Evolutionary conservation across 345 rosid genomes (phyloP).

Genomic region (Mangifera indica): DNA sequence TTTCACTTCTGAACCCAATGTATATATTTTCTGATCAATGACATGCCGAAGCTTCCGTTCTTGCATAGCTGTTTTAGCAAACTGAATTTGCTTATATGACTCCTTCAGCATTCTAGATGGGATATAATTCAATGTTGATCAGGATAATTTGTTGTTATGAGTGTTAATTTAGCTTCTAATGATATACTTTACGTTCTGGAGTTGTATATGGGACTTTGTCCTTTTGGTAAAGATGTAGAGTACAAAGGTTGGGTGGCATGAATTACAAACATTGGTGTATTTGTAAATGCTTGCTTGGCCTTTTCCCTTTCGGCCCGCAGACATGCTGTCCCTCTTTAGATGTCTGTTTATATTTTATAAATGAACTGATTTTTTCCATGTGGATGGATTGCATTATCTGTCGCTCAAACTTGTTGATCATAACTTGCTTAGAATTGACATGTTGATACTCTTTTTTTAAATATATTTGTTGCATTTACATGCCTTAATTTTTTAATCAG

Average conservation of each 20-base stretch:
- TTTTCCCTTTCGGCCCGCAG: slow-evolving; percentile 25
- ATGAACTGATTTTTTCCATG: slow-evolving; percentile 16
- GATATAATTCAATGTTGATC: slow-evolving; percentile 15
- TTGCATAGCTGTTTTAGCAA: neutral
- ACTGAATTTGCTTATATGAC: slow-evolving; percentile 10
- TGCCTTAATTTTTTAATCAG: neutral
- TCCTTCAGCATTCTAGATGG: neutral
- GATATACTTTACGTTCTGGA: slow-evolving; percentile 19
- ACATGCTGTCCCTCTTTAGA: slow-evolving; percentile 24
- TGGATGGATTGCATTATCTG: slow-evolving; percentile 18
- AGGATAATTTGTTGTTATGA: slow-evolving; percentile 20
- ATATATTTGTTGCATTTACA: slow-evolving; percentile 2
- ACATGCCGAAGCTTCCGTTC: neutral
- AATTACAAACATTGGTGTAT: slow-evolving; percentile 19
- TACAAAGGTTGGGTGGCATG: slow-evolving; percentile 23
- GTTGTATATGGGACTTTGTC: slow-evolving; percentile 19
- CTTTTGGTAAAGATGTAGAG: slow-evolving; percentile 21
- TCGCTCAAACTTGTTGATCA: slow-evolving; percentile 11
- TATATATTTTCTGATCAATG: slow-evolving; percentile 4
- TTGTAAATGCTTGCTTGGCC: slow-evolving; percentile 20
- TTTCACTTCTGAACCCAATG: slow-evolving; percentile 5
- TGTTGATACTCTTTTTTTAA: slow-evolving; percentile 12
- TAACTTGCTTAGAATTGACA: slow-evolving; percentile 1
- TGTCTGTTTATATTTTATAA: slow-evolving; percentile 9
- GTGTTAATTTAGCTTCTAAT: slow-evolving; percentile 22